Base-by-base conservation (phyloP, 768 basidiomycete genomes). In the Dendrothele bispora region DNA sequence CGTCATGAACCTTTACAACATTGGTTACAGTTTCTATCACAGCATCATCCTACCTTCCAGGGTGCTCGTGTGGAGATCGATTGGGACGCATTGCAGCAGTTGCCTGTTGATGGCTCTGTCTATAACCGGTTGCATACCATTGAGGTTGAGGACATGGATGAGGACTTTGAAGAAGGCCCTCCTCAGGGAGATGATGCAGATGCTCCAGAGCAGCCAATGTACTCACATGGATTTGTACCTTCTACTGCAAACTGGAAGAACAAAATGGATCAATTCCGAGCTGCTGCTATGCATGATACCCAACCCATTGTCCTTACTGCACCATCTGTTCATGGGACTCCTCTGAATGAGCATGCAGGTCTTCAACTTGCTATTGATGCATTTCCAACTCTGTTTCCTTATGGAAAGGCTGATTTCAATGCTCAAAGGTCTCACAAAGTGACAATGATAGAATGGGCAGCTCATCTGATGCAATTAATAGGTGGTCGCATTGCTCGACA, bases 311-410 rank as follows among this genome's bases (percentile, higher is more conserved):
- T n/a, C n/a, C n/a, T n/a, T n/a, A n/a, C n/a, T n/a, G n/a, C 20
- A 20, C 42, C 42, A 30, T 8, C 20, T 26, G 26, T 43, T 10
- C 28, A 17, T 26, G 42, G 42, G 14, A 43, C 26, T 43, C 42
- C 42, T 32, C 14, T 43, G 7, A 26, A 24, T 43, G 42, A 43
- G 24, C 28, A 43, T 29, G 11, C 8, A 11, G 28, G 28, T 11
- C 15, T 26, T 11, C 42, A 26, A 21, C 28, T 43, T 8, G 42
- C 42, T 32, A 43, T 32, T 30, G 22, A 43, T 26, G 42, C 42
- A 43, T 43, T 43, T 32, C 42, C 42, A 10, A 26, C 42, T n/a
- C 26, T 43, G 8, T 43, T 43, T 43, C 42, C 42, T 11, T 30
- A 11, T 30, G 42, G 42, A 26, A 11, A 26, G 42, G 42, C 42